A percentile compares a stretch with the other conserved stretches of the same genome.
Conservation (phyloP, 306 rosid genomes). For the Gastrolobium villosum region DNA sequence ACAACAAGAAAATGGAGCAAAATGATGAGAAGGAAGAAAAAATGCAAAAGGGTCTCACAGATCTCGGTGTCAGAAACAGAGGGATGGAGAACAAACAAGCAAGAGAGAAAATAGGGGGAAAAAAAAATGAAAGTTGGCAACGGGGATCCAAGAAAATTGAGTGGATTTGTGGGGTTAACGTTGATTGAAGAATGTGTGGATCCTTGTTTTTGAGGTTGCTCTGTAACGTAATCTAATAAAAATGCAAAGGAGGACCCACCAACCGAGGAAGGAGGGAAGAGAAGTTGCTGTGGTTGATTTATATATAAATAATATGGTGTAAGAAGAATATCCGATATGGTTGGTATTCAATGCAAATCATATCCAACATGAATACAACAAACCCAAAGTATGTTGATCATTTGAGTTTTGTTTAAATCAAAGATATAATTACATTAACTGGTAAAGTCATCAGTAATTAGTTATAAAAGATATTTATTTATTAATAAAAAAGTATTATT, state of each 20-base stretch:
- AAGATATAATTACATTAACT: too few species aligned
- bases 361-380: too few species aligned
- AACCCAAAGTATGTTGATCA: too few species aligned
- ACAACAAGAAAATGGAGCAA: background rate
- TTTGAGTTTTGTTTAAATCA: too few species aligned
- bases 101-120: background rate
- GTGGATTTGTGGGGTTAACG: constrained; percentile 48
- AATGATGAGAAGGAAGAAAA: background rate
- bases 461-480: too few species aligned
- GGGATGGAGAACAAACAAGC: background rate
- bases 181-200: constrained; percentile 36
- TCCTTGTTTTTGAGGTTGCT: background rate
- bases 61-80: background rate
- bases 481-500: too few species aligned
- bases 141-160: background rate
- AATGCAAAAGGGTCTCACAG: constrained; percentile 19
- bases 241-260: background rate
- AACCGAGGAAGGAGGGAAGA: background rate
- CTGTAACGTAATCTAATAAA: background rate
- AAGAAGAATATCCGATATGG: too few species aligned
- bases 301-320: too few species aligned
- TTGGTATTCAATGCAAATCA: too few species aligned
- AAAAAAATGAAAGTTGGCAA: background rate
- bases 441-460: too few species aligned
- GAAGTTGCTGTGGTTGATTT: background rate